Evolutionary conservation across 257 asterid genomes (phyloP), one percentile per base, ranked within the genome.

Genomic region (Nicotiana knightiana): DNA sequence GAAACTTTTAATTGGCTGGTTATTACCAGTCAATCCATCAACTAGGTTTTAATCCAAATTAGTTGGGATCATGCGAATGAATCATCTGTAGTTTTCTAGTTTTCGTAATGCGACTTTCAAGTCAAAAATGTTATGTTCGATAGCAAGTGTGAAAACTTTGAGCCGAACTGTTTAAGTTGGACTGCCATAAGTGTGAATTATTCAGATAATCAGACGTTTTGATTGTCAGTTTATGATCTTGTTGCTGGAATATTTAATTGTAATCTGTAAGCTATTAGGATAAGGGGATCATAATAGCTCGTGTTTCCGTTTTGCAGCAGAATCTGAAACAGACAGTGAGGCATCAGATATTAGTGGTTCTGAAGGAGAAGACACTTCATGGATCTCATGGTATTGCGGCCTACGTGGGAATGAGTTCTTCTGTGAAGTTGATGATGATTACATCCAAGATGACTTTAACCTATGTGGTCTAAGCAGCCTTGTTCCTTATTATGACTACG

Each of bases 371-470:
- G 93, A 90, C 83, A 85, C 90, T 32, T 90, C 89, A 84, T 90
- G 92, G 93, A 89, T 90, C 55, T 82, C 91, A 58, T 89, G 93
- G 92, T 90, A 89, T 68, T 89, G 93, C 87, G 87, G 85, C 77
- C 86, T 90, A 48, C 91, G 93, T 26, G 90, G 93, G 15, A 90
- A 90, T 83, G 93, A 90, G 82, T 88, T 88, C 76, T 90, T 86
- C 86, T 90, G 91, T 71, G 93, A 90, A 81, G 87, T 88, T 83
- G 93, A 90, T 33, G 93, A 90, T 76, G 93, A 90, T 57, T 90
- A 90, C 83, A 88, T 90, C 82, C 93, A 90, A 86, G 93, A 90
- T 83, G 91, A 88, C 81, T 90, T 90, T 76, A 89, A 90, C 81
- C 89, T 90, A 17, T 90, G 93, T 4, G 92, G 93, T 58, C 82